phyloP scores from a whole-genome alignment of 352 stramenopile species.

The Globisporangium rhizosaccharum region DNA sequence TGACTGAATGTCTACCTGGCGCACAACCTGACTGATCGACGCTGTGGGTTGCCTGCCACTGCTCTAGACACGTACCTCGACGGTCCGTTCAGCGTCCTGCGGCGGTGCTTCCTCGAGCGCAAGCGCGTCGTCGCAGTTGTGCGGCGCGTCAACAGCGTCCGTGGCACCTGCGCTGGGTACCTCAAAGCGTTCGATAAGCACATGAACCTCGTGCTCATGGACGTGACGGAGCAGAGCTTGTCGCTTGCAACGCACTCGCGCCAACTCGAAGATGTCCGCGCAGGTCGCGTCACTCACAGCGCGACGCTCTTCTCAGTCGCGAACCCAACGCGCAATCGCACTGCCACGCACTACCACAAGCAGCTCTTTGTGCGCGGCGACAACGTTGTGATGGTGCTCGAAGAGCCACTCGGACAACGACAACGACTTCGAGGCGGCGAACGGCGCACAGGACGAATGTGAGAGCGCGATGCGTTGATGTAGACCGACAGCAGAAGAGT shows the following conservation, averaged over 20 bases:
- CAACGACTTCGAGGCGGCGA: too few relatives aligned
- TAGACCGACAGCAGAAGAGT: too few relatives aligned
- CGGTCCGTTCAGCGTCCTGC: slow-evolving; percentile 83
- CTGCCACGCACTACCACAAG: slow-evolving; percentile 41
- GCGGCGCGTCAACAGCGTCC: slow-evolving; percentile 88
- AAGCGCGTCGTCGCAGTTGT: slow-evolving; percentile 83
- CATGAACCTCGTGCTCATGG: slow-evolving; percentile 91
- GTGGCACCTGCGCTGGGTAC: slow-evolving; percentile 87
- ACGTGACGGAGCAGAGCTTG: slow-evolving; percentile 83
- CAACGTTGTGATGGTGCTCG: slow-evolving; percentile 72
- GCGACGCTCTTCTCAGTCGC: slow-evolving; percentile 45
- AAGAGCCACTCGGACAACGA: not conserved
- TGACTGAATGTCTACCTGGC: not conserved
- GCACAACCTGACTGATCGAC: slow-evolving; percentile 10
- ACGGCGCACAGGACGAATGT: too few relatives aligned
- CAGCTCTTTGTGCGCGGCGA: slow-evolving; percentile 92
- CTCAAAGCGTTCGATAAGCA: slow-evolving; percentile 95
- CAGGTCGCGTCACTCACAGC: slow-evolving; percentile 13
- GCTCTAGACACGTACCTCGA: slow-evolving; percentile 63
- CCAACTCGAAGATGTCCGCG: slow-evolving; percentile 27
- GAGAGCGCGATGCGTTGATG: too few relatives aligned
- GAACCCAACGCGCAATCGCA: slow-evolving; percentile 34
- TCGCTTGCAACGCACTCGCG: slow-evolving; percentile 26
- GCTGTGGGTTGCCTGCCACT: not conserved
- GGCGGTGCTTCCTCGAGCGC: slow-evolving; percentile 72